Evolutionary conservation across 2,329 filamentous ascomycete species (phyloP), one percentile per base, ranked within the genome.

Genomic region (Fusarium metavorans): DNA sequence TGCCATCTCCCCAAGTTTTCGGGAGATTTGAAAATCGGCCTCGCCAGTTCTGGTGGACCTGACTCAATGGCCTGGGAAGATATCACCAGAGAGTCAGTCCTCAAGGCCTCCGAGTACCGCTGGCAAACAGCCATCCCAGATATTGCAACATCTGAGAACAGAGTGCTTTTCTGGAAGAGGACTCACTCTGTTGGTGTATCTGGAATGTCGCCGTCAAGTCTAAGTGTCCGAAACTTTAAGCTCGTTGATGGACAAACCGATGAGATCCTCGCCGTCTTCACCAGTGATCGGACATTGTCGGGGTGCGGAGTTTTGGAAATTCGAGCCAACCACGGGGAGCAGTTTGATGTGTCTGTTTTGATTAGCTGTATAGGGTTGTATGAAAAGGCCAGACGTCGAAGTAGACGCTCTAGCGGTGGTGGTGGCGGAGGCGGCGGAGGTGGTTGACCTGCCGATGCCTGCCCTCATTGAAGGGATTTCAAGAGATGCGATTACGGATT

Each of bases 181-280:
- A 62, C 59, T 11, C 59, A 50, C 41, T 62, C 59, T 6, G 59
- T 62, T n/a, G 59, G 41, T 3, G 59, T 48, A 20, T 35, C 59
- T 10, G 59, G 59, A 13, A 35, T 34, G 41, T 62, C 41, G 5
- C 59, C 59, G 5, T 62, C 59, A 7, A 35, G n/a, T 5, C 30
- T 35, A 2, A 62, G 39, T 10, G 41, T 45, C 30, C n/a, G 41
- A 16, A 62, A 62, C 54, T 39, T 35, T 23, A 58, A 58, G 14
- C 54, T 41, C 2, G 34, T 62, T 14, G 59, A 62, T 20, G 39
- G n/a, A 32, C 37, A 62, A 3, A 62, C 59, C 2, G 54, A 37
- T 14, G 54, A 58, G 20, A 41, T 58, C 34, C 54, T 58, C 6
- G 54, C 54, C n/a, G 37, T 60, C 57, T 60, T 60, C 25, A 60